Base-by-base conservation (phyloP, 345 rosid species). In the Hibiscus syriacus region DNA sequence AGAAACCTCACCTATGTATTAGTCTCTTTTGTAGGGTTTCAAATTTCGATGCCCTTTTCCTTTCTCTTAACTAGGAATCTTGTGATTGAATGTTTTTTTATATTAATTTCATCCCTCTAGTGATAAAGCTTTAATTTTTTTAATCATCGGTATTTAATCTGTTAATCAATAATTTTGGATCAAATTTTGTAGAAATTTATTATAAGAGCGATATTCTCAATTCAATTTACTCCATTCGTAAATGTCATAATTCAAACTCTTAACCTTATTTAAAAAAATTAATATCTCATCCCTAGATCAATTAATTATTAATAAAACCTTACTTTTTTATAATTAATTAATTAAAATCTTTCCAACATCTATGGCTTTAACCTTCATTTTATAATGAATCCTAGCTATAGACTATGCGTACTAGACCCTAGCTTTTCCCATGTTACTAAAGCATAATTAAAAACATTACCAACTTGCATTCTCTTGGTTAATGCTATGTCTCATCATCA, bases 1-100 rank as follows among this genome's bases (percentile, higher is more conserved):
- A 36, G 41, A 79, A 71, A 71, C 77, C 49, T 41, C 1, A 0
- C n/a, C 84, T 80, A 71, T 70, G 64, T 27, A 48, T 43, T 54
- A 65, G n/a, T n/a, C 64, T 70, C 39, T 36, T 68, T 78, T 67
- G 54, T 69, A 65, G 76, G 55, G 16, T 50, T 45, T 45, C 67
- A 26, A 63, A 43, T 63, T 20, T 63, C 67, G n/a, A 63, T 25
- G 53, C 2, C 12, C 12, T 41, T 11, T 9, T 39, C 46, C 16
- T 41, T 41, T 10, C 46, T 52, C 16, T 41, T n/a, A 2, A 39
- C 19, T 45, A 16, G 36, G 53, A 43, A 63, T 63, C 32, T 62
- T 62, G 66, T 23, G 32, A 62, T 43, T 63, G 53, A 63, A 43
- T 43, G 54, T 9, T 25, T 26, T 45, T 64, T 45, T 16, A 64